phyloP scores from a whole-genome alignment of 148 eudicot genomes.

The Limonium bicolor region DNA sequence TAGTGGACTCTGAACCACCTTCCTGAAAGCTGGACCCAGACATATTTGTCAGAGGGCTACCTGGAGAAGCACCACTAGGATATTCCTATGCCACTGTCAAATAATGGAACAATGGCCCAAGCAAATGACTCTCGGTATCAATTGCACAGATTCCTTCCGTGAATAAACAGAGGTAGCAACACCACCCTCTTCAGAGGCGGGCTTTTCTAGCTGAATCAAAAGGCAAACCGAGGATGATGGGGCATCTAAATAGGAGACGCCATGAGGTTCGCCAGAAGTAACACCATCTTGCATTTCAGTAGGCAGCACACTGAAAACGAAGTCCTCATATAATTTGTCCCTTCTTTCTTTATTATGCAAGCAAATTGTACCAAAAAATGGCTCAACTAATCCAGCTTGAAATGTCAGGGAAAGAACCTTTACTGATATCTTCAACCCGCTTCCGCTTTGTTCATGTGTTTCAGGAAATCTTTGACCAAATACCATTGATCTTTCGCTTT shows the following conservation, averaged over 20 bases:
- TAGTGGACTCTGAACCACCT: constrained; percentile 48
- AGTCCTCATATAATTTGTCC: constrained; percentile 93
- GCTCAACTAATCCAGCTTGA: constrained; percentile 96
- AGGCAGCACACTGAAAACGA: constrained; percentile 55
- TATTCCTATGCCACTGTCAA: constrained; percentile 59
- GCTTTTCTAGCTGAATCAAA: constrained; percentile 89
- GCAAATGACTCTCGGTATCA: constrained; percentile 87
- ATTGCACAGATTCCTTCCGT: constrained; percentile 84
- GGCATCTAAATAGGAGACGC: constrained; percentile 80
- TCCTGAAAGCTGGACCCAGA: constrained; percentile 74
- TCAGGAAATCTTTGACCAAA: constrained; percentile 87
- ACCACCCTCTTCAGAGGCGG: constrained; percentile 97
- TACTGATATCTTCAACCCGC: constrained; percentile 95
- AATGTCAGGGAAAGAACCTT: constrained; percentile 76
- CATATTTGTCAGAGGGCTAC: constrained; percentile 70
- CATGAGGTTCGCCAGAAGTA: constrained; percentile 56
- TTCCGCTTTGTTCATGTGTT: constrained; percentile 57
- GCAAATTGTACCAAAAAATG: constrained; percentile 90
- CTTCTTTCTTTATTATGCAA: constrained; percentile 93
- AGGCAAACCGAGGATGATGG: constrained; percentile 94
- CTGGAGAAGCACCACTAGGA: constrained; percentile 91
- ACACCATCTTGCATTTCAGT: constrained; percentile 47
- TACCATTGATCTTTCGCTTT: constrained; percentile 79
- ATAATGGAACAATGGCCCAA: constrained; percentile 96
- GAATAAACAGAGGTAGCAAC: constrained; percentile 92